phyloP scores from a whole-genome alignment of 345 rosid species.

The Bruguiera gymnorhiza region DNA sequence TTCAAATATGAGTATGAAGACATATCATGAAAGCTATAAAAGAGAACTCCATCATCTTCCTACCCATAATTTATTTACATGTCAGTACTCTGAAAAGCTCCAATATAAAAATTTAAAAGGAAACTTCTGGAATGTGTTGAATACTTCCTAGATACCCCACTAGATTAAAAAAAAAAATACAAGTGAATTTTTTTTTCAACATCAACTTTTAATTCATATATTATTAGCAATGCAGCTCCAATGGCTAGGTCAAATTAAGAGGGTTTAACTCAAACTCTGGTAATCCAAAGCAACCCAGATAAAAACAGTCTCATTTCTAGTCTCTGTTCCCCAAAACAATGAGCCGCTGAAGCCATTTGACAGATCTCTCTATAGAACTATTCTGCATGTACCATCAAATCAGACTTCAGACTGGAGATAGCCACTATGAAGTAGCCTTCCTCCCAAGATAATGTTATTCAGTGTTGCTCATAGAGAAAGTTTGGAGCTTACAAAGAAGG shows the following conservation, averaged over 20 bases:
- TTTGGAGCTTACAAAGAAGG: slow-evolving; percentile 59
- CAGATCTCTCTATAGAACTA: too few species aligned
- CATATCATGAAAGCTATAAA: neutral
- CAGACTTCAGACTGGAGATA: neutral
- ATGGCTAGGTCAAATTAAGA: neutral
- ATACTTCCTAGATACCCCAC: too few species aligned
- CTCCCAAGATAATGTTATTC: neutral
- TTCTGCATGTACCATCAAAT: neutral
- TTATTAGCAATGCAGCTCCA: neutral
- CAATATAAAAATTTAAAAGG: too few species aligned
- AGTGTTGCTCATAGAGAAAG: neutral
- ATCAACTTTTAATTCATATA: neutral
- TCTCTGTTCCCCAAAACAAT: neutral
- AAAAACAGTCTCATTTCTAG: too few species aligned
- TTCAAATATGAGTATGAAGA: slow-evolving; percentile 2
- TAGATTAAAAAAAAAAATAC: too few species aligned
- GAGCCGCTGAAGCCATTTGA: neutral
- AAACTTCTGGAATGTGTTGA: too few species aligned
- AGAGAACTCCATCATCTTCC: too few species aligned
- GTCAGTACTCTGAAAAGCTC: too few species aligned
- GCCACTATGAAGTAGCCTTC: neutral
- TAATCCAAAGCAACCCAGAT: too few species aligned
- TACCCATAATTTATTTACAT: too few species aligned
- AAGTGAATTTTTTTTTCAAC: too few species aligned
- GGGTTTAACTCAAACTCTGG: too few species aligned